phyloP scores from a whole-genome alignment of 1,284 basidiomycete species.

The Cystobasidium sp. region DNA sequence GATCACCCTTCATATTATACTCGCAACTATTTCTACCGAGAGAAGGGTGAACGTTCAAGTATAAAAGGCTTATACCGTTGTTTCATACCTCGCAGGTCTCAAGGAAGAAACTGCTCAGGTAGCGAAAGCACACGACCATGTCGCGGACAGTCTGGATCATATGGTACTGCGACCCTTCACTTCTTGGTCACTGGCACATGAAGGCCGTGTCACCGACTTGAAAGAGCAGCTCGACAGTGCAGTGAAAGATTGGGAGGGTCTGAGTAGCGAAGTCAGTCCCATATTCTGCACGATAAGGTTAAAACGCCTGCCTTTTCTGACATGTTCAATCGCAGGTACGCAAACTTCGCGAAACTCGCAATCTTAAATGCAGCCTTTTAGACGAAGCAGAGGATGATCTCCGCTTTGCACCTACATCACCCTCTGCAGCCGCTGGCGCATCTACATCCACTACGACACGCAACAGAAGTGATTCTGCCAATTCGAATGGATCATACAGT shows the following conservation, averaged over 20 bases:
- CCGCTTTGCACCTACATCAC: slow-evolving; percentile 37
- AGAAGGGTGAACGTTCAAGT: no score
- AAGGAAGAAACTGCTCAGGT: slow-evolving; percentile 33
- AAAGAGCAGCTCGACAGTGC: slow-evolving; percentile 33
- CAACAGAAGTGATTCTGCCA: slow-evolving; percentile 20
- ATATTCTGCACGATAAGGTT: no score
- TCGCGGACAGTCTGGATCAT: slow-evolving; percentile 25
- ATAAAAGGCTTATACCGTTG: not conserved
- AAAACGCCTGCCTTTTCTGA: not conserved
- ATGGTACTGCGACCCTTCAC: slow-evolving; percentile 35
- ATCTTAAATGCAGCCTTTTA: slow-evolving; percentile 26
- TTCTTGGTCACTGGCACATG: slow-evolving; percentile 29
- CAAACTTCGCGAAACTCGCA: slow-evolving; percentile 28
- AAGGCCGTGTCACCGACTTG: slow-evolving; percentile 15
- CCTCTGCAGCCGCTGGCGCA: slow-evolving; percentile 5
- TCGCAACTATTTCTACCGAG: no score
- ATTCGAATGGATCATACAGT: slow-evolving; percentile 12
- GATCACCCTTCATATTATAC: not conserved
- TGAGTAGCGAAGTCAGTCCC: slow-evolving; percentile 1
- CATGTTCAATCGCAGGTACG: slow-evolving; percentile 13
- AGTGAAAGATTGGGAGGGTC: slow-evolving; percentile 27
- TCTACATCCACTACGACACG: slow-evolving; percentile 6
- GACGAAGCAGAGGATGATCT: slow-evolving; percentile 39
- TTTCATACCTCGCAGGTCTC: slow-evolving; percentile 12
- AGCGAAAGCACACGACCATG: slow-evolving; percentile 39